Percentiles rank a stretch among this genome's conserved stretches.
Conservation (phyloP, 495 filamentous ascomycete species). For the Neurospora hispaniola region DNA sequence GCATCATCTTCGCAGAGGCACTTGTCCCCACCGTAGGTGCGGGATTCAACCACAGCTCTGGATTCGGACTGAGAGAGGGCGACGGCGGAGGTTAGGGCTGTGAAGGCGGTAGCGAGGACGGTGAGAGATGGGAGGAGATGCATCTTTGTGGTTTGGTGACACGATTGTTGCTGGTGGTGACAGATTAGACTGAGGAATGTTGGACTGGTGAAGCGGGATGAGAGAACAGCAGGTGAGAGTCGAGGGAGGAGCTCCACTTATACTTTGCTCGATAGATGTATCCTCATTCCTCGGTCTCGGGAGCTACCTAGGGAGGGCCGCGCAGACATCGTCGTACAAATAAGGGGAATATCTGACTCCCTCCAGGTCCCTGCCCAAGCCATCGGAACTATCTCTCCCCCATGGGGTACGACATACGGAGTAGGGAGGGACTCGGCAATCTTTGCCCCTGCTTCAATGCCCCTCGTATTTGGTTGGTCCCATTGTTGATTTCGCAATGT, state of each 20-base stretch:
- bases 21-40: neutral
- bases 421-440: neutral
- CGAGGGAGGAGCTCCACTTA: neutral
- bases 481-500: no score
- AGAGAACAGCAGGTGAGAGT: neutral
- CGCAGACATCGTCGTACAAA: neutral
- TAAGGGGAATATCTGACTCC: neutral
- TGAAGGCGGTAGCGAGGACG: neutral
- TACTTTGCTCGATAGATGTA: neutral
- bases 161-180: neutral
- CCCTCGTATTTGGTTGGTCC: neutral
- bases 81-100: neutral
- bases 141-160: no score
- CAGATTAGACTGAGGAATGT: neutral
- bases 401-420: neutral
- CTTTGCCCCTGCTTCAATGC: neutral
- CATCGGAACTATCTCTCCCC: neutral
- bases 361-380: neutral
- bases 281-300: neutral
- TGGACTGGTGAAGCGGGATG: neutral
- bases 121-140: conserved; percentile 7
- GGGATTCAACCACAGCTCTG: neutral
- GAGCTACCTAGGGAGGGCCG: neutral
- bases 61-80: neutral
- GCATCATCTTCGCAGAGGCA: conserved; percentile 14